Evolutionary conservation across 2,329 filamentous ascomycete genomes (phyloP).

Genomic region (Fusarium siculi): DNA sequence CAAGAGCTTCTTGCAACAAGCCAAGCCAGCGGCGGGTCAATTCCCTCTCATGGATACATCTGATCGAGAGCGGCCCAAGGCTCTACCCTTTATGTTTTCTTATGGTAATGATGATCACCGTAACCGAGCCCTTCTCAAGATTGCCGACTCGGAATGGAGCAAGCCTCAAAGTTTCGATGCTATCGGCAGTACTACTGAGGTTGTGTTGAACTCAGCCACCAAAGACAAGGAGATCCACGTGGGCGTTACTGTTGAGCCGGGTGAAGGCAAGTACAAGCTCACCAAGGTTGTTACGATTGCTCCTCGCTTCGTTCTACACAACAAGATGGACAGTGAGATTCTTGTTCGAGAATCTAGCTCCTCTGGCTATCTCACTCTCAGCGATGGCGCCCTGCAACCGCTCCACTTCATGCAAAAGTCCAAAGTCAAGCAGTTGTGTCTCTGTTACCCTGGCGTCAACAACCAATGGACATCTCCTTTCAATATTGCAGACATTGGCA

Average conservation of each 20-base stretch:
- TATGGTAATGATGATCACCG: slow-evolving; percentile 88
- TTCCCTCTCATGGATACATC: slow-evolving; percentile 64
- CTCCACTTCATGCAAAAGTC: slow-evolving; percentile 90
- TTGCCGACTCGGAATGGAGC: slow-evolving; percentile 94
- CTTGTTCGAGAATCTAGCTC: slow-evolving; percentile 93
- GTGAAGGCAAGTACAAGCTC: slow-evolving; percentile 97
- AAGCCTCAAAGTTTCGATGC: slow-evolving; percentile 98
- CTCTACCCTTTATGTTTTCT: slow-evolving; percentile 95
- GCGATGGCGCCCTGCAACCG: slow-evolving; percentile 82
- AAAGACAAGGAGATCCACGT: slow-evolving; percentile 86
- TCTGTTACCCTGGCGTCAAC: slow-evolving; percentile 93
- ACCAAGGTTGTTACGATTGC: slow-evolving; percentile 95
- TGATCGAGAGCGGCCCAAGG: slow-evolving; percentile 71
- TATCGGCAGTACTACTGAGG: slow-evolving; percentile 91
- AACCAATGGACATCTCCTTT: slow-evolving; percentile 99
- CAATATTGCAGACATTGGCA: slow-evolving; percentile 95
- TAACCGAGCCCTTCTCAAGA: slow-evolving; percentile 87
- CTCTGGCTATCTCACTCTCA: slow-evolving; percentile 82
- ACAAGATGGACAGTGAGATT: slow-evolving; percentile 88
- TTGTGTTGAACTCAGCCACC: slow-evolving; percentile 79
- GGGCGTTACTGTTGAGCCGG: slow-evolving; percentile 87
- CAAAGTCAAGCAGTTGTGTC: slow-evolving; percentile 85
- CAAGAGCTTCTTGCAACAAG: slow-evolving; percentile 87
- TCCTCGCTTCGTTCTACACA: slow-evolving; percentile 92
- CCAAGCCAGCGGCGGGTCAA: slow-evolving; percentile 86